Evolutionary conservation across 331 rosid species (phyloP).

Genomic region (Saraca asoca): DNA sequence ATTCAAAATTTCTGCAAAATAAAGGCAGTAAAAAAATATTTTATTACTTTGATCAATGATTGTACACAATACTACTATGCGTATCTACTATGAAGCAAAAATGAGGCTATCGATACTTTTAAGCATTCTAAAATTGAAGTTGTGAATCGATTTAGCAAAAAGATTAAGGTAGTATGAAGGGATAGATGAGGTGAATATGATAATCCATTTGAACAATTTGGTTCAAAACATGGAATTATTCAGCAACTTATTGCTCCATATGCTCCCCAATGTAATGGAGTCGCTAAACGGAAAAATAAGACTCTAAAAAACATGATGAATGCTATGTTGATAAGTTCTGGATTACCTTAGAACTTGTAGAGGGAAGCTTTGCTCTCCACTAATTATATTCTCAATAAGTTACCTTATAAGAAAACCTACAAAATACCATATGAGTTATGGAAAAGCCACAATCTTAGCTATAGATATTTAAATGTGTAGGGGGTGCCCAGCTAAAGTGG

Average conservation of each 20-base stretch:
- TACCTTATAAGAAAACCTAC: not conserved
- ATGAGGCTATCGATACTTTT: not conserved
- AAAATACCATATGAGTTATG: not conserved
- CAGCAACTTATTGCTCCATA: not conserved
- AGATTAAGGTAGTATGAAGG: not conserved
- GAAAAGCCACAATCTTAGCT: too few relatives aligned
- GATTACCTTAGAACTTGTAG: not conserved
- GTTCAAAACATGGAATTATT: not conserved
- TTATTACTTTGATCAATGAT: not conserved
- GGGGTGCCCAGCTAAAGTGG: too few relatives aligned
- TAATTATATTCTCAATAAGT: not conserved
- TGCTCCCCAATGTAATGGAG: not conserved
- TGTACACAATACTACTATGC: not conserved
- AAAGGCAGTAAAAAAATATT: too few relatives aligned
- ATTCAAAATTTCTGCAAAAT: too few relatives aligned
- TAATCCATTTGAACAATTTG: not conserved
- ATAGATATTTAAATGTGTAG: too few relatives aligned
- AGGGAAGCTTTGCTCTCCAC: not conserved
- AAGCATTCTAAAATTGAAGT: constrained; percentile 2
- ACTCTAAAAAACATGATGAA: not conserved
- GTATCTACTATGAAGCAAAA: not conserved
- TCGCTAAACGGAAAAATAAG: not conserved
- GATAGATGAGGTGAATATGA: constrained; percentile 18
- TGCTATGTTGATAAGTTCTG: not conserved
- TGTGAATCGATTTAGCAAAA: constrained; percentile 7